Evolutionary conservation across 2,329 filamentous ascomycete species (phyloP).

Genomic region (Talaromyces sp.): DNA sequence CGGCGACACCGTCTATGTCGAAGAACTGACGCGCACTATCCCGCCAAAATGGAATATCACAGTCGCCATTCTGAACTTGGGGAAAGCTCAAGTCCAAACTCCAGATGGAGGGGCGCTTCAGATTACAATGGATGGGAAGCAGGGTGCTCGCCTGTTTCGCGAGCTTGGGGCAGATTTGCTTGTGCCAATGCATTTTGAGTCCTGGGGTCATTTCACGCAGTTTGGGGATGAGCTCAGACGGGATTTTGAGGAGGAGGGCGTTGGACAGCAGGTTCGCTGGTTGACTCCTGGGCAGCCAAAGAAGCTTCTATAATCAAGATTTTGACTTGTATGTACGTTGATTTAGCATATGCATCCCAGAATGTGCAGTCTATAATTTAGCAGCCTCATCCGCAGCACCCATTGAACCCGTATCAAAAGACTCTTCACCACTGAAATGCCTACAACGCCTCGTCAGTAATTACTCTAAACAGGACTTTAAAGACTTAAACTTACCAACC

Average conservation of each 20-base stretch:
- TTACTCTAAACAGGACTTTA: not conserved
- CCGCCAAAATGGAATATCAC: conserved; percentile 36
- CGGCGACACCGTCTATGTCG: conserved; percentile 49
- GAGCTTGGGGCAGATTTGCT: conserved; percentile 42
- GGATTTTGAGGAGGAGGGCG: conserved; percentile 34
- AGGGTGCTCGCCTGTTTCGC: conserved; percentile 39
- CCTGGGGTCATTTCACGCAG: conserved; percentile 47
- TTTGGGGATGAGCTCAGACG: conserved; percentile 27
- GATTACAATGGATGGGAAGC: conserved; percentile 47
- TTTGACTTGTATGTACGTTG: not conserved
- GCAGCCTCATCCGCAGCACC: conserved; percentile 9
- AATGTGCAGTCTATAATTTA: conserved; percentile 1
- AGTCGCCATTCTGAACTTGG: conserved; percentile 43
- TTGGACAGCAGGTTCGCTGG: conserved; percentile 37
- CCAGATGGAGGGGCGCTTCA: conserved; percentile 28
- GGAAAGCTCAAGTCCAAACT: conserved; percentile 30
- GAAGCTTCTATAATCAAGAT: not conserved
- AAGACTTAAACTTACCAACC: conserved; percentile 65
- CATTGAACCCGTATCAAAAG: conserved; percentile 41
- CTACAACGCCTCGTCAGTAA: conserved; percentile 20
- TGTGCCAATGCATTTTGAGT: conserved; percentile 49
- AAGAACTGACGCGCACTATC: conserved; percentile 37
- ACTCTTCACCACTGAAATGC: conserved; percentile 48
- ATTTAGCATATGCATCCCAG: not conserved
- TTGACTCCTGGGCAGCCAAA: conserved; percentile 19